Evolutionary conservation across 2,329 filamentous ascomycete genomes (phyloP), one percentile per base, ranked within the genome.

Genomic region (Sclerotinia sclerotiorum): DNA sequence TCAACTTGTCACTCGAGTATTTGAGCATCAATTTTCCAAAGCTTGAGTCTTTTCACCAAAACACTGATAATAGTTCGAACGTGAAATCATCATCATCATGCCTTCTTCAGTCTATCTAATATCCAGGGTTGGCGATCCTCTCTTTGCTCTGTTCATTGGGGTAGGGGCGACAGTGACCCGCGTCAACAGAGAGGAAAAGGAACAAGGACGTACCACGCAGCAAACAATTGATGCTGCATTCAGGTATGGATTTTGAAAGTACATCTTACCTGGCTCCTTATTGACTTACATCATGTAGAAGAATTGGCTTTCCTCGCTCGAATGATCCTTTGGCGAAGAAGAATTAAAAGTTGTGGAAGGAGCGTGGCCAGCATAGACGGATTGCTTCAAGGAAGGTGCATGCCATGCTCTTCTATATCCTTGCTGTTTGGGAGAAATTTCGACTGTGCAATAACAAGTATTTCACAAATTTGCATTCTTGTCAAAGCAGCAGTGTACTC

Each of bases 111-210:
- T 72, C 3, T 70, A 78, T 68, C 69, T 77, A 44, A 76, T 77
- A 35, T 77, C 76, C 57, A 85, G 83, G 75, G 71, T 82, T 69
- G 80, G 79, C 7, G 85, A 87, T 73, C 85, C 85, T 44, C 67
- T 87, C 69, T 87, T 87, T 73, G 84, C 84, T 32, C 68, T 82
- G 49, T 76, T 80, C 70, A 84, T 87, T 73, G 85, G 85, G 60
- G 75, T 82, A 13, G 80, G 82, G 11, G 83, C 85, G n/a, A 82
- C 84, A 17, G 76, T 80, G 29, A 77, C 83, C 27, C 81, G 84
- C n/a, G 84, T 87, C 71, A 82, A 81, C 68, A 81, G 84, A 17
- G 85, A 87, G 71, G 81, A 86, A 75, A 79, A 77, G 54, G 83
- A 85, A 71, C 58, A 70, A 10, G 77, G 77, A 1, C 72, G 70